phyloP scores from a whole-genome alignment of 2,329 filamentous ascomycete species.

The Fusarium sp. region DNA sequence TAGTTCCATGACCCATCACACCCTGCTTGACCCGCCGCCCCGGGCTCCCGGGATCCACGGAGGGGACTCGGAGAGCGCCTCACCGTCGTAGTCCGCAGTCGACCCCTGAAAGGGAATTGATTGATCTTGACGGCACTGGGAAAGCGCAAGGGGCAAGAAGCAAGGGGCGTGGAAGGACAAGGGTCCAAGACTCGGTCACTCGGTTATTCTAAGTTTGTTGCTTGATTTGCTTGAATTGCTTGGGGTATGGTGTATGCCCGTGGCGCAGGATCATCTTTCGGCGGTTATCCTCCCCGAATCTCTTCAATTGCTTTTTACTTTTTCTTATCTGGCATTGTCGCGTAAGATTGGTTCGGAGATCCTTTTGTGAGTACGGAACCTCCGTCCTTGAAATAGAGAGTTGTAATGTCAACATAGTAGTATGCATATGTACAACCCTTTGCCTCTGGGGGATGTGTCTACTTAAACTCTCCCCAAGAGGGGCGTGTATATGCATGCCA shows the following conservation, averaged over 20 bases:
- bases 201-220: conserved; percentile 1
- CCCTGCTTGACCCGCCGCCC: conserved; percentile 39
- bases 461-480: background rate
- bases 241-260: background rate
- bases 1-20: conserved; percentile 15
- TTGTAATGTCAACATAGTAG: background rate
- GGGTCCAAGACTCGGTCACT: conserved; percentile 3
- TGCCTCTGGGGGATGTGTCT: conserved; percentile 3
- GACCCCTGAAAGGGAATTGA: conserved; percentile 27
- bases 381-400: conserved; percentile 1
- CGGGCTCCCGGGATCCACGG: conserved; percentile 39
- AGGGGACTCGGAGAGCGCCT: conserved; percentile 25
- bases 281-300: conserved; percentile 23
- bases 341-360: background rate
- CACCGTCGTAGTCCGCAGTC: conserved; percentile 27
- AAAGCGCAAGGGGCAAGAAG: background rate
- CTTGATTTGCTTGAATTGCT: background rate
- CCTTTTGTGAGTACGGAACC: background rate
- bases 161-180: background rate
- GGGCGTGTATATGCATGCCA: conserved; percentile 4
- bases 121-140: conserved; percentile 20
- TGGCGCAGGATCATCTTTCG: conserved; percentile 16
- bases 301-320: background rate
- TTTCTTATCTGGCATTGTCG: background rate
- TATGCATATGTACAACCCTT: conserved; percentile 6